phyloP scores from a whole-genome alignment of 495 filamentous ascomycete species.

The Trichoderma gamsii region DNA sequence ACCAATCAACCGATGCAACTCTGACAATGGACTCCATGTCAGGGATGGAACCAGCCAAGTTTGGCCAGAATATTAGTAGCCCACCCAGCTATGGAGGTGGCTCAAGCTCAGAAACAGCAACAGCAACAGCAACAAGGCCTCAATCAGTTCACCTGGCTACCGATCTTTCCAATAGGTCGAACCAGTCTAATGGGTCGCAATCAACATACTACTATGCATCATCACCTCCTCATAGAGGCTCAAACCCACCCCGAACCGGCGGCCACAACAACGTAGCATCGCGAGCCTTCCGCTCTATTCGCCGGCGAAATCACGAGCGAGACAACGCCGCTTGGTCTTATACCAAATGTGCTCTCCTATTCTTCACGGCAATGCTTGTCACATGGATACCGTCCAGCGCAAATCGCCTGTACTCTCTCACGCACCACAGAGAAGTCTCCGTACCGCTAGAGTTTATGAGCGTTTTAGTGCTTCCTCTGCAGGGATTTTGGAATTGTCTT shows the following conservation, averaged over 20 bases:
- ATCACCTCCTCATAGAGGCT: neutral
- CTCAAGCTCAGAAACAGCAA: conserved; percentile 3
- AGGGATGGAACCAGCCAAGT: conserved; percentile 20
- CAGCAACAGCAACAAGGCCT: neutral
- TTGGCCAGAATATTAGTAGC: conserved; percentile 23
- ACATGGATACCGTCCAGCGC: conserved; percentile 43
- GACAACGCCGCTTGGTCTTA: conserved; percentile 35
- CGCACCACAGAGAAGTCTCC: conserved; percentile 28
- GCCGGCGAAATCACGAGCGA: conserved; percentile 10
- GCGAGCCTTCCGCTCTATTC: neutral
- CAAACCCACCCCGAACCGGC: neutral
- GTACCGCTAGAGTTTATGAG: conserved; percentile 37
- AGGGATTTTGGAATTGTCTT: conserved; percentile 46
- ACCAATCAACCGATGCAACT: conserved; percentile 51
- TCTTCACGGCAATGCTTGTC: conserved; percentile 40
- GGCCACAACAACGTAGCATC: neutral
- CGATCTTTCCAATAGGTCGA: conserved; percentile 5
- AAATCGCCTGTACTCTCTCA: conserved; percentile 34
- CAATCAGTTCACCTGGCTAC: neutral
- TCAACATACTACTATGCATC: conserved; percentile 38
- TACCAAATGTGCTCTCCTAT: conserved; percentile 40
- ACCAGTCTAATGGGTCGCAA: conserved; percentile 27
- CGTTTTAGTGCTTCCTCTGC: conserved; percentile 35
- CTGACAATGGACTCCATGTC: conserved; percentile 38
- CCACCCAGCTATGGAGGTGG: conserved; percentile 18